phyloP scores from a whole-genome alignment of 441 rosid species.

The Erodium trifolium region DNA sequence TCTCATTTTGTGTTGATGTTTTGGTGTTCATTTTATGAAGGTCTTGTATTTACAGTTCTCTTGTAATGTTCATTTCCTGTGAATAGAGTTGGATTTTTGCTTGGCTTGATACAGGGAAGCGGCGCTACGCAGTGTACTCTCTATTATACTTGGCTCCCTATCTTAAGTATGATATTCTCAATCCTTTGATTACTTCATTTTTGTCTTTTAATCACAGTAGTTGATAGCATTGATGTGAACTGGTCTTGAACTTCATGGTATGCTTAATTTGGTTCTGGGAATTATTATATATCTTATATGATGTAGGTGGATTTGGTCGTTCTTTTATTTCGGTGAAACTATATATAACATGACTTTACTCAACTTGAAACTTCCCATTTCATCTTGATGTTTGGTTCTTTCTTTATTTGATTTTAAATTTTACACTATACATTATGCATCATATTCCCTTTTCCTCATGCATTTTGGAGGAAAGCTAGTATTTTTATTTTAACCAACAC shows the following conservation, averaged over 20 bases:
- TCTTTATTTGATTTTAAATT: no score
- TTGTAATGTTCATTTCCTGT: not conserved
- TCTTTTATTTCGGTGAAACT: no score
- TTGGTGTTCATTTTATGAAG: not conserved
- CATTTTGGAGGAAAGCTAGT: no score
- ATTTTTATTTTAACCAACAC: not conserved
- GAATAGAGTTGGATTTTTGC: conserved; percentile 93
- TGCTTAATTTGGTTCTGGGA: no score
- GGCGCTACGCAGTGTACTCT: conserved; percentile 69
- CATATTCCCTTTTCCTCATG: not conserved
- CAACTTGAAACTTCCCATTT: no score
- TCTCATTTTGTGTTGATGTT: not conserved
- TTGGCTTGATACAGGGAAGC: conserved; percentile 85
- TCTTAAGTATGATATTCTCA: conserved; percentile 37
- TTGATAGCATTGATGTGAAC: not conserved
- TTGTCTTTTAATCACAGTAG: not conserved
- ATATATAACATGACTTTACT: no score
- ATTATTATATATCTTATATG: no score
- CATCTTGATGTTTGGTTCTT: no score
- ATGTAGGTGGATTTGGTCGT: no score
- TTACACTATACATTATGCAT: no score
- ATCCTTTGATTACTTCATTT: not conserved
- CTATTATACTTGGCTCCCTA: conserved; percentile 77
- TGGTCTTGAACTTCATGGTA: no score
- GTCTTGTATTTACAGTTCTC: not conserved